Conservation (phyloP, 1,139 yeast species). For the Protomyces macrosporus region DNA sequence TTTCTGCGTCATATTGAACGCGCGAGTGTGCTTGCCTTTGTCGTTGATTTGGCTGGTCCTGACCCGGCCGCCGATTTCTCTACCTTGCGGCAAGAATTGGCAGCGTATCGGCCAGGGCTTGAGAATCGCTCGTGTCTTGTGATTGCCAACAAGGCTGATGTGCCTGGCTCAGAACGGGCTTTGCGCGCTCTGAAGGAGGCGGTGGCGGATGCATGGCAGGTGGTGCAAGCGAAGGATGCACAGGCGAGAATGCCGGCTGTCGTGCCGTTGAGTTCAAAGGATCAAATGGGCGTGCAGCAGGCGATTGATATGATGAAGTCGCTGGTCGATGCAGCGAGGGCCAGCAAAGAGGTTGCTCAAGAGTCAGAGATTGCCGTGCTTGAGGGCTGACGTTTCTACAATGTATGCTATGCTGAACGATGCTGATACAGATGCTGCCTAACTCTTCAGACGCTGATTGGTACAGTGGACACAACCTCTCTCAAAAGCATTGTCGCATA, state of each 20-base stretch:
- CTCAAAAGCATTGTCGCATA: slow-evolving; percentile 95
- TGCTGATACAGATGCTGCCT: not conserved
- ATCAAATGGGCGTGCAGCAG: slow-evolving; percentile 21
- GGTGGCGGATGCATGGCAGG: slow-evolving; percentile 14
- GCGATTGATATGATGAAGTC: slow-evolving; percentile 16
- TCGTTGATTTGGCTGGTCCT: slow-evolving; percentile 51
- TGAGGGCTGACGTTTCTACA: not conserved
- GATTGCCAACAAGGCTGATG: slow-evolving; percentile 27
- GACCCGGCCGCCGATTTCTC: slow-evolving; percentile 12
- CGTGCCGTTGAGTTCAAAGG: slow-evolving; percentile 19
- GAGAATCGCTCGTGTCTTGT: slow-evolving; percentile 12
- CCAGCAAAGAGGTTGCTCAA: not conserved
- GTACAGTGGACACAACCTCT: slow-evolving; percentile 28
- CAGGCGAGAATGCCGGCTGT: slow-evolving; percentile 1
- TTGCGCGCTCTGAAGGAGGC: slow-evolving; percentile 1
- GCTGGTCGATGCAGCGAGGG: not conserved
- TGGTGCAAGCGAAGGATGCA: not conserved
- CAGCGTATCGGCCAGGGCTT: slow-evolving; percentile 17
- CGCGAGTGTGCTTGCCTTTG: slow-evolving; percentile 83
- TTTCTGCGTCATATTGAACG: slow-evolving; percentile 88
- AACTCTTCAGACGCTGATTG: slow-evolving; percentile 1
- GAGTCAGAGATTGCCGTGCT: not conserved
- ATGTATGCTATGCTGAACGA: no score
- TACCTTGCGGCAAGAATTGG: slow-evolving; percentile 21
- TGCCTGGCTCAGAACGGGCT: slow-evolving; percentile 6